These are phyloP conservation scores for Microcera coccophila DNA, from an alignment of 2,329 filamentous ascomycete species.

Conservation along the genomic window DNA sequence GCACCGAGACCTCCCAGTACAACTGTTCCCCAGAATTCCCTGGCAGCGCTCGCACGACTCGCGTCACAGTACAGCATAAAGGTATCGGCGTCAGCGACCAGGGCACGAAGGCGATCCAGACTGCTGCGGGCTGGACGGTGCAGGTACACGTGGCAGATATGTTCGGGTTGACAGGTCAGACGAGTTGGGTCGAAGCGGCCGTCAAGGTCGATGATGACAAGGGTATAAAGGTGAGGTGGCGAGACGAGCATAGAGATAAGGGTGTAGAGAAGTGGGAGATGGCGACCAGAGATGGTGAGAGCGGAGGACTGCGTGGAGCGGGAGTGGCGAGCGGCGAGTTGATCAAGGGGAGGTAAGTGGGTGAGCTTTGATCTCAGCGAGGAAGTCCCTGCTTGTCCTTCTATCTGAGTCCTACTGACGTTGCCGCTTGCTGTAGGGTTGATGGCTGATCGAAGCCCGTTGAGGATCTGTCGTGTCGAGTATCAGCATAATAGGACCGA, in stretches of 20 bases:
- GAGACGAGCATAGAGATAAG: slow-evolving; percentile 51
- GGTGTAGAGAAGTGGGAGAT: slow-evolving; percentile 53
- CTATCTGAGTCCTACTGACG: not conserved
- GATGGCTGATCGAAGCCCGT: slow-evolving; percentile 23
- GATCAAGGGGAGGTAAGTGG: slow-evolving; percentile 44
- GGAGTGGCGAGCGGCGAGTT: slow-evolving; percentile 45
- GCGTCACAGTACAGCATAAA: slow-evolving; percentile 49
- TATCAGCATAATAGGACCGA: not conserved
- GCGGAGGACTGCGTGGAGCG: slow-evolving; percentile 44
- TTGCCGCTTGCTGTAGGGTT: slow-evolving; percentile 10
- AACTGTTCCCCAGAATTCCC: slow-evolving; percentile 57
- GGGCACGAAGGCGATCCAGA: slow-evolving; percentile 28
- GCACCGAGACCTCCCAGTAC: slow-evolving; percentile 43
- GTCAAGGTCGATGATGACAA: slow-evolving; percentile 55
- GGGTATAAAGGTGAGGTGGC: slow-evolving; percentile 43
- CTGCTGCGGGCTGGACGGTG: slow-evolving; percentile 37
- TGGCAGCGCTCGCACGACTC: slow-evolving; percentile 39
- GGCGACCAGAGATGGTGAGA: slow-evolving; percentile 50
- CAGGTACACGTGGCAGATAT: slow-evolving; percentile 51
- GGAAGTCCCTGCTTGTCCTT: slow-evolving; percentile 7
- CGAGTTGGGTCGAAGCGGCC: slow-evolving; percentile 52
- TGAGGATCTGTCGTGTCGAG: slow-evolving; percentile 19
- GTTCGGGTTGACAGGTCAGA: slow-evolving; percentile 34
- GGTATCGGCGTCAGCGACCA: slow-evolving; percentile 40
- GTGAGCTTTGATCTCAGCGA: slow-evolving; percentile 29